phyloP scores from a whole-genome alignment of 2,329 filamentous ascomycete species.

The Plectosphaerella cucumerina region DNA sequence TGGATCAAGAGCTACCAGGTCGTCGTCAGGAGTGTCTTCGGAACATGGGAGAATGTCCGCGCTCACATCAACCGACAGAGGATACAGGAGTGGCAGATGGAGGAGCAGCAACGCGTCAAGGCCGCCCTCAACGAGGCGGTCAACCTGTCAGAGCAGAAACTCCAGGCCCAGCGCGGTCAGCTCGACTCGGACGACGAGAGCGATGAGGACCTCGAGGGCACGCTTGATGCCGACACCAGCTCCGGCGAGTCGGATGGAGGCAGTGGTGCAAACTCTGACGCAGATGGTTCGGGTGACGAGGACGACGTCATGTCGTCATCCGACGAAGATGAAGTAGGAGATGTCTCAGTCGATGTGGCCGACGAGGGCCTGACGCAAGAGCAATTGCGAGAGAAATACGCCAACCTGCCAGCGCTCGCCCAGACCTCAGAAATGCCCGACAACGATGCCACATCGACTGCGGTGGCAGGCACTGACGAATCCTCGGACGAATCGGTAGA shows the following conservation, averaged over 20 bases:
- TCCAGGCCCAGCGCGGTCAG: conserved; percentile 56
- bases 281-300: conserved; percentile 19
- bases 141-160: conserved; percentile 64
- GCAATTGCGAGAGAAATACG: conserved; percentile 65
- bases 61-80: conserved; percentile 57
- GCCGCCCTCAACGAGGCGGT: conserved; percentile 71
- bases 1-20: conserved; percentile 67
- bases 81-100: conserved; percentile 59
- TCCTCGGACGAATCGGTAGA: conserved; percentile 63
- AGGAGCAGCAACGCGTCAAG: conserved; percentile 60
- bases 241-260: conserved; percentile 26
- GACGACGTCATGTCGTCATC: conserved; percentile 57
- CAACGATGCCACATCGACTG: conserved; percentile 12
- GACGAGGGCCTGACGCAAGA: conserved; percentile 67
- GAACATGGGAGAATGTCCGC: conserved; percentile 62
- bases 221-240: conserved; percentile 44
- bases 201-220: conserved; percentile 40
- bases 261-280: conserved; percentile 27
- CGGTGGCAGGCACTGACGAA: conserved; percentile 33
- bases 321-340: conserved; percentile 52
- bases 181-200: conserved; percentile 48
- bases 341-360: conserved; percentile 32
- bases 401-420: conserved; percentile 51
- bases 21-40: conserved; percentile 54
- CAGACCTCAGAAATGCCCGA: conserved; percentile 18